A percentile compares a stretch with the other conserved stretches of the same genome.
Evolutionary conservation across 495 filamentous ascomycete species (phyloP).

Genomic region (Haplographium delicatum): DNA sequence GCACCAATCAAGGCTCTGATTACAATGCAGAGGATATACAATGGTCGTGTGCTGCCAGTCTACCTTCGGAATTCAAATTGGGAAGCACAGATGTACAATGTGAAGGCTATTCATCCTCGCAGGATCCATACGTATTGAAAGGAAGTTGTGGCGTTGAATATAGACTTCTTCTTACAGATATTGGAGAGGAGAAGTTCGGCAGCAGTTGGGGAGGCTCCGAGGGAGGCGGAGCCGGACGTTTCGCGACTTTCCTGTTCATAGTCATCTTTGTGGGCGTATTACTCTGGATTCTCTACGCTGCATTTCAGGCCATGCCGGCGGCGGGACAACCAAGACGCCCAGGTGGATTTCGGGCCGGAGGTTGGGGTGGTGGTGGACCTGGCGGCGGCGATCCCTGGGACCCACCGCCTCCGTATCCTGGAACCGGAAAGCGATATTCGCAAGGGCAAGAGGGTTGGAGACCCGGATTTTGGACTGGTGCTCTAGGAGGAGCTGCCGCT

Average conservation of each 20-base stretch:
- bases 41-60: constrained; percentile 79
- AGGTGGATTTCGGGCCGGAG: constrained; percentile 10
- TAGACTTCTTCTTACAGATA: constrained; percentile 69
- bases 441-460: constrained; percentile 54
- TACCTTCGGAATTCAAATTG: constrained; percentile 82
- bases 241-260: constrained; percentile 29
- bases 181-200: constrained; percentile 70
- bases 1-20: constrained; percentile 71
- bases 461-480: constrained; percentile 86
- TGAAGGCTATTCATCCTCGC: constrained; percentile 72
- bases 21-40: constrained; percentile 69
- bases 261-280: constrained; percentile 16
- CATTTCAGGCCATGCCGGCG: background rate
- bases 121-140: constrained; percentile 79
- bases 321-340: constrained; percentile 1
- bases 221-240: no score
- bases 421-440: constrained; percentile 26
- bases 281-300: constrained; percentile 12
- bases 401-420: constrained; percentile 51
- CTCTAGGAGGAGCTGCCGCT: constrained; percentile 61
- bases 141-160: constrained; percentile 95
- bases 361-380: constrained; percentile 38
- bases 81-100: constrained; percentile 88
- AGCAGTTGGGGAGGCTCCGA: no score
- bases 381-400: constrained; percentile 49